Percentiles rank a stretch among this genome's conserved stretches.
Evolutionary conservation across 2,329 filamentous ascomycete genomes (phyloP).

Genomic region (Onygenales sp.): DNA sequence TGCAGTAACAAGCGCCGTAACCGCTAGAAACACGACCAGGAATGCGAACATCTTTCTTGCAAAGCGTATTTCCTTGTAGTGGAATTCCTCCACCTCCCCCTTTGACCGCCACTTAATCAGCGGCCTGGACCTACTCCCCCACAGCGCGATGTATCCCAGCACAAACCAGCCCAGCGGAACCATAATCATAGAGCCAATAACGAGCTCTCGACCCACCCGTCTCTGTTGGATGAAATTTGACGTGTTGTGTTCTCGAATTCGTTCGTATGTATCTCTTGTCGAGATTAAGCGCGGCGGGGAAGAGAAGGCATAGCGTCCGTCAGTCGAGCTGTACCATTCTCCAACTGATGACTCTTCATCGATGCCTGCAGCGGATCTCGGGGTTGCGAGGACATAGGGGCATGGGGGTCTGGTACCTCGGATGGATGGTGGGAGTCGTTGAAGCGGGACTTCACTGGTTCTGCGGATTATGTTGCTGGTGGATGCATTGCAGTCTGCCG

Average conservation of each 20-base stretch:
- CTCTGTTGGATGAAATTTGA: slow-evolving; percentile 7
- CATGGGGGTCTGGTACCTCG: not conserved
- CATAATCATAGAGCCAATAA: slow-evolving; percentile 4
- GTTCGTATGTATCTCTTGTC: not conserved
- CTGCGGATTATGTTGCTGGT: not conserved
- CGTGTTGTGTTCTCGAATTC: not conserved
- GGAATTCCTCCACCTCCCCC: slow-evolving; percentile 9
- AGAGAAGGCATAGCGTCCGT: slow-evolving; percentile 10
- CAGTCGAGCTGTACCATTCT: slow-evolving; percentile 6
- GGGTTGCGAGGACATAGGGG: not conserved
- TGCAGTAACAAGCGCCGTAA: slow-evolving; percentile 4
- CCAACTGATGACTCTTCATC: slow-evolving; percentile 5
- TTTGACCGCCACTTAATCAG: slow-evolving; percentile 10
- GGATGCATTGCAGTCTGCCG: not conserved
- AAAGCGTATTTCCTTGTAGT: slow-evolving; percentile 10
- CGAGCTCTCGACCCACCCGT: slow-evolving; percentile 9
- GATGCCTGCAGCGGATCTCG: not conserved
- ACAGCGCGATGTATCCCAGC: slow-evolving; percentile 8
- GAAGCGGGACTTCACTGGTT: not conserved
- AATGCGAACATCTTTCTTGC: slow-evolving; percentile 4
- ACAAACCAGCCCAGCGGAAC: slow-evolving; percentile 11
- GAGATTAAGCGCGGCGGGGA: slow-evolving; percentile 9
- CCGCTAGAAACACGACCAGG: slow-evolving; percentile 4
- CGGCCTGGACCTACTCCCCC: not conserved
- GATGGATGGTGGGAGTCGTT: not conserved